phyloP scores from a whole-genome alignment of 768 basidiomycete genomes.

The Trichaptum fuscoviolaceum region DNA sequence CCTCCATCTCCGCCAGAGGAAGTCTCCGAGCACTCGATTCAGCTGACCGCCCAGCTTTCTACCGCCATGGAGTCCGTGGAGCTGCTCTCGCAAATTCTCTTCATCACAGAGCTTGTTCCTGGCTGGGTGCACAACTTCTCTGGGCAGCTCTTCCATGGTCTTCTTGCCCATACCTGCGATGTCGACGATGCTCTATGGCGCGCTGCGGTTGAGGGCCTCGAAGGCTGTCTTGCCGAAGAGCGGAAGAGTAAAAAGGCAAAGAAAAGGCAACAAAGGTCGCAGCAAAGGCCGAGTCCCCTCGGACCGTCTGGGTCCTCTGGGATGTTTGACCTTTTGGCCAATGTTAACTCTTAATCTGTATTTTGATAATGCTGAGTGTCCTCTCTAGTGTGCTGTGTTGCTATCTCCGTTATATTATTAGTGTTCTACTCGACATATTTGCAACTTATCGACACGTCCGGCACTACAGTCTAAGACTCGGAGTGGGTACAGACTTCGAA shows the following conservation, averaged over 20 bases:
- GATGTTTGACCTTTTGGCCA: background rate
- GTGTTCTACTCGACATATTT: too few relatives aligned
- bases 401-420: too few relatives aligned
- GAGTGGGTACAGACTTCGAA: too few relatives aligned
- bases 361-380: background rate
- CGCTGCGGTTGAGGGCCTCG: slow-evolving; percentile 42
- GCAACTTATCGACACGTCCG: too few relatives aligned
- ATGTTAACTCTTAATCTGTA: background rate
- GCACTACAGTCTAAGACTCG: too few relatives aligned
- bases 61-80: slow-evolving; percentile 56
- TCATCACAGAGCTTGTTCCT: slow-evolving; percentile 46
- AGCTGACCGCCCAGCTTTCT: slow-evolving; percentile 60
- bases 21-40: slow-evolving; percentile 30
- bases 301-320: background rate
- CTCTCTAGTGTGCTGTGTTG: background rate
- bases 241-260: slow-evolving; percentile 38
- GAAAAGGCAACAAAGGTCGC: slow-evolving; percentile 12
- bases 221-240: slow-evolving; percentile 44
- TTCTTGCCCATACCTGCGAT: slow-evolving; percentile 31
- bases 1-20: slow-evolving; percentile 10
- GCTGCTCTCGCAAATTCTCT: slow-evolving; percentile 54
- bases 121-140: slow-evolving; percentile 48
- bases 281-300: slow-evolving; percentile 4
- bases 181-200: slow-evolving; percentile 37
- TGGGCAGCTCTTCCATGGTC: slow-evolving; percentile 52